Evolutionary conservation across 192 early-diverging fungal genomes (phyloP), one percentile per base, ranked within the genome.

Genomic region (Backusella westeae): DNA sequence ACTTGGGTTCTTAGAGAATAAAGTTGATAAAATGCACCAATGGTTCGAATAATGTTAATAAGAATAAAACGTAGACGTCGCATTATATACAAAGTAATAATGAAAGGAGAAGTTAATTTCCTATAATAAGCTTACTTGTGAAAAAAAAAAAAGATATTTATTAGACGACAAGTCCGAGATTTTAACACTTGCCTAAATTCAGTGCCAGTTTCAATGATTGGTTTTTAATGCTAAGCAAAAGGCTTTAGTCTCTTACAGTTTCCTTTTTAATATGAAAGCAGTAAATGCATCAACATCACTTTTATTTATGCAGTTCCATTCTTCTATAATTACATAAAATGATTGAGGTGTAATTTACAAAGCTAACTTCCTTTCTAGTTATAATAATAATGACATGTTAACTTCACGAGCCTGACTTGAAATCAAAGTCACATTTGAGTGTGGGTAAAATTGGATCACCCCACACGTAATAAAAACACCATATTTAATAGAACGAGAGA

Each of bases 401-500:
- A 63, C 23, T 63, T 63, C 56, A 63, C 56, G 56, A 63, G 56
- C 56, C 23, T 63, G 56, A 29, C 56, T 63, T 63, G 23, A 29
- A 63, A 63, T 29, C 56, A 29, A 29, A 63, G 56, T 63, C 56
- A 63, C 56, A 63, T 29, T 63, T 9, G 21, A 63, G 56, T 63
- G 56, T 63, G 56, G 56, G 56, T 63, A 63, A 63, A 63, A 63
- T 63, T 29, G 4, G 10, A 14, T 29, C 26, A 10, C 56, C 56
- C 56, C 56, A 63, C 23, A 63, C 56, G 56, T 26, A 63, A 63
- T 63, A 63, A 63, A 10, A 63, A 10, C 71, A 67, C 38, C 56
- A 36, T 63, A 63, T 63, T 63, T 63, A 63, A 63, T 63, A 63
- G n/a, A 63, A 29, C 23, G 26, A 73, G 49, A 46, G 39, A 46